Conservation (phyloP, 352 stramenopile genomes). For the Peronospora belbahrii region DNA sequence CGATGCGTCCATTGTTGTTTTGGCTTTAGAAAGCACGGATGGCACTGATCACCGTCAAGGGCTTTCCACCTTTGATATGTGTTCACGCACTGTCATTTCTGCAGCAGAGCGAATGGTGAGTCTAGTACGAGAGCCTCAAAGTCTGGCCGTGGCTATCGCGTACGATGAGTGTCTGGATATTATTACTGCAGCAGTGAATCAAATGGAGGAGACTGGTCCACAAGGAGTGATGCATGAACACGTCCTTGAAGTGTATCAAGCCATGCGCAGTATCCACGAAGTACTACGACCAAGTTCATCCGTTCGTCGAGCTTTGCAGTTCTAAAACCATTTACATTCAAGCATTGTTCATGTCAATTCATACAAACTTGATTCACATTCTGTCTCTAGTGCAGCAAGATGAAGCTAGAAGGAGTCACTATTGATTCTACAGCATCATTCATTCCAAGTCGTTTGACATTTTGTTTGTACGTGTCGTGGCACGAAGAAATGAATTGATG, state of each 20-base stretch:
- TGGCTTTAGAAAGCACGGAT: constrained; percentile 3
- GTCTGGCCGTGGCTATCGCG: constrained; percentile 22
- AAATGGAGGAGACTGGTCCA: constrained; percentile 15
- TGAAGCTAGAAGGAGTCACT: too few species aligned
- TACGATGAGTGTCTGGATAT: constrained; percentile 33
- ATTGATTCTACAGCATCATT: too few species aligned
- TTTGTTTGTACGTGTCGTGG: too few species aligned
- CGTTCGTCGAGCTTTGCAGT: constrained; percentile 24
- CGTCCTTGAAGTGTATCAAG: constrained; percentile 16
- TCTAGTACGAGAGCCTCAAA: constrained; percentile 11
- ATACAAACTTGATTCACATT: too few species aligned
- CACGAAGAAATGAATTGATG: too few species aligned
- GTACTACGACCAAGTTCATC: constrained; percentile 17
- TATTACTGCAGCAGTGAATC: constrained; percentile 21
- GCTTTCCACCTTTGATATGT: constrained; percentile 15
- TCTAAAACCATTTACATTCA: constrained; percentile 6
- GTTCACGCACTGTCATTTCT: constrained; percentile 14
- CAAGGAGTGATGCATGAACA: constrained; percentile 4
- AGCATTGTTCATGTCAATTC: too few species aligned
- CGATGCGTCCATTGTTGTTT: constrained; percentile 1
- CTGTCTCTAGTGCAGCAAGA: too few species aligned
- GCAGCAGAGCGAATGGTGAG: constrained; percentile 21
- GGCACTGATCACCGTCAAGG: not conserved
- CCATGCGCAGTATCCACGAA: constrained; percentile 19
- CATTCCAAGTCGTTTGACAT: too few species aligned